Base-by-base conservation (phyloP, 305 asterid genomes). In the Rubia tinctorum region DNA sequence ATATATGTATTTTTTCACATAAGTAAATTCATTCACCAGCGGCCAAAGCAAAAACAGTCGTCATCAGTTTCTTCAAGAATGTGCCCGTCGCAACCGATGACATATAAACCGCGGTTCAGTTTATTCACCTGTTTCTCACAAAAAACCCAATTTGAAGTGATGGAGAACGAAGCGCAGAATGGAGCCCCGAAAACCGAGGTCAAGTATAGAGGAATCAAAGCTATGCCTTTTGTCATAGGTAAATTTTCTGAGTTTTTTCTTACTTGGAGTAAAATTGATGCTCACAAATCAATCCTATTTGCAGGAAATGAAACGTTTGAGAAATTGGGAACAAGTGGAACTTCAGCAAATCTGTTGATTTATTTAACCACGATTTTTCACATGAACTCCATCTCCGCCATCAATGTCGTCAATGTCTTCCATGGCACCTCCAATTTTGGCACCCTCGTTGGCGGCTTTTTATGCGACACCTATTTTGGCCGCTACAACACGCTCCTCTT, bases 151-250 rank as follows among this genome's bases (percentile, higher is more conserved):
- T 42, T 18, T 22, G 22, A 18, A 59, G 8, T 34, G 34, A 63
- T 63, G 68, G 42, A 63, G 68, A 63, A 27, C 20, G 17, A 67
- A 43, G 56, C 12, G 18, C 53, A 45, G 39, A 59, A 63, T 18
- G 22, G 23, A 5, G 71, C 25, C 53, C 67, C 20, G 8, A 61
- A 42, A 8, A 69, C 75, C 20, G 56, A 66, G 75, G 18, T 40
- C 62, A 71, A 76, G 27, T 82, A 82, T 65, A 73, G 70, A 68
- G 85, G 85, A 58, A 73, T 79, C 69, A 82, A 76, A 72, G 83
- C 81, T 22, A 76, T 82, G 86, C 86, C 86, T 14, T 82, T 73
- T 73, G 77, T 82, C 43, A 82, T 82, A 76, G 68, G 68, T 63
- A 5, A 63, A 34, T 47, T 3, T n/a, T n/a, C n/a, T n/a, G n/a